A percentile compares a stretch with the other conserved stretches of the same genome.
Evolutionary conservation across 805 yeast species (phyloP).

Genomic region (Debaryomyces maramus): DNA sequence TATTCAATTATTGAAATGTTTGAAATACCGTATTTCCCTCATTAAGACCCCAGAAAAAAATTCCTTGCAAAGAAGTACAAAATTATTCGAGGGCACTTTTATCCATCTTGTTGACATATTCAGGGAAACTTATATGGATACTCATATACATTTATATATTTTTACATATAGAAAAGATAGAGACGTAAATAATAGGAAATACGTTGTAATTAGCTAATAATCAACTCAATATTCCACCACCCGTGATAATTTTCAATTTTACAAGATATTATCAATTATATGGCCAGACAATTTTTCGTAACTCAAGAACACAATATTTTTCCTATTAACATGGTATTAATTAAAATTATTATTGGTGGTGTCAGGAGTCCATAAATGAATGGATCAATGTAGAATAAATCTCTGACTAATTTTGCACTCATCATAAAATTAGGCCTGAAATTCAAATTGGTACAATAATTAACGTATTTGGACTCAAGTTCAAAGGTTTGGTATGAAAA

Average conservation of each 20-base stretch:
- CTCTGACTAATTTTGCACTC: constrained; percentile 35
- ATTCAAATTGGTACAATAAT: constrained; percentile 46
- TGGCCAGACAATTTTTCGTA: constrained; percentile 42
- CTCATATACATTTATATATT: too few species aligned
- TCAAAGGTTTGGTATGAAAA: too few species aligned
- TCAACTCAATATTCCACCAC: constrained; percentile 45
- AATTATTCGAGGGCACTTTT: too few species aligned
- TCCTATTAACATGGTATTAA: constrained; percentile 40
- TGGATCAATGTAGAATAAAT: constrained; percentile 44
- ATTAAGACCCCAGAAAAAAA: too few species aligned
- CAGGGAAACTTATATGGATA: too few species aligned
- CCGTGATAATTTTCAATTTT: constrained; percentile 41
- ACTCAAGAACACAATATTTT: constrained; percentile 38
- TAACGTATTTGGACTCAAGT: too few species aligned
- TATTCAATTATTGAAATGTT: too few species aligned
- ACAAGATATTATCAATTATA: constrained; percentile 41
- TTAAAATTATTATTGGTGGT: constrained; percentile 42
- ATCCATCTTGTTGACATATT: too few species aligned
- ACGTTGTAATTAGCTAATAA: constrained; percentile 38
- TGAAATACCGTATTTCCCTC: too few species aligned
- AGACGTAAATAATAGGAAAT: constrained; percentile 63
- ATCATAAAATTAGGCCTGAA: constrained; percentile 40
- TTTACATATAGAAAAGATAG: too few species aligned
- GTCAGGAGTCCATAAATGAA: constrained; percentile 55
- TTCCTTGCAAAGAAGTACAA: too few species aligned